Percentiles rank a stretch among this genome's conserved stretches.
phyloP scores from a whole-genome alignment of 2,329 filamentous ascomycete genomes.

The Paraphaeosphaeria sporulosa region DNA sequence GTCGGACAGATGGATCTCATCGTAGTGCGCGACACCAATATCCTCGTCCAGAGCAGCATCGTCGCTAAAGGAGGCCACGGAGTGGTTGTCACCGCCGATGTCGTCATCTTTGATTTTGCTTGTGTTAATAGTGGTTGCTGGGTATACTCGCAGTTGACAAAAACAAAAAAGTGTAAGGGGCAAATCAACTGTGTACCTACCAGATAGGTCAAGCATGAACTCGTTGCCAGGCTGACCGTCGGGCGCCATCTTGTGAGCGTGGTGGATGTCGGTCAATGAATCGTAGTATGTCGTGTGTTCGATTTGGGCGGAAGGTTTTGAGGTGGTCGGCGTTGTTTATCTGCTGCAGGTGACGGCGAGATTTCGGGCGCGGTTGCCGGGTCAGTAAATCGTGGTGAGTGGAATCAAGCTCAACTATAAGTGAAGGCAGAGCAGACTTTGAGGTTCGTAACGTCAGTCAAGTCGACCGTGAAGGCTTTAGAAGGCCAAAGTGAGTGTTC shows the following conservation, averaged over 20 bases:
- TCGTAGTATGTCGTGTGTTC: background rate
- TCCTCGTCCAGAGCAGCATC: background rate
- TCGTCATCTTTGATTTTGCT: constrained; percentile 1
- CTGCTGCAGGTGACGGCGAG: background rate
- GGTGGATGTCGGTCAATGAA: background rate
- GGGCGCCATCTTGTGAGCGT: background rate
- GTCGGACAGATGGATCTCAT: background rate
- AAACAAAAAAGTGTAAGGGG: background rate
- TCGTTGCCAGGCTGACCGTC: background rate
- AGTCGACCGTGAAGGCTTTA: background rate
- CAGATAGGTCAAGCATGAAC: constrained; percentile 21
- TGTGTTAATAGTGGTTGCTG: background rate
- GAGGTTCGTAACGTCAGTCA: background rate
- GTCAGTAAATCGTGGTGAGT: background rate
- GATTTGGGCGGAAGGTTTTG: background rate
- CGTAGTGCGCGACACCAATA: background rate
- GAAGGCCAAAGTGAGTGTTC: background rate
- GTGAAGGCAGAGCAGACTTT: background rate
- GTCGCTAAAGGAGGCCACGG: background rate
- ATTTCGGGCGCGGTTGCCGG: background rate
- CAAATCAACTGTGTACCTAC: constrained; percentile 18
- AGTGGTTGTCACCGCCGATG: background rate
- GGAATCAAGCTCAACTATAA: background rate
- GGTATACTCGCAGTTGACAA: background rate
- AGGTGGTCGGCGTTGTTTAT: background rate